These are phyloP conservation scores for Hirschioporus abietinus DNA, from an alignment of 768 basidiomycete genomes.

Conservation along the genomic window DNA sequence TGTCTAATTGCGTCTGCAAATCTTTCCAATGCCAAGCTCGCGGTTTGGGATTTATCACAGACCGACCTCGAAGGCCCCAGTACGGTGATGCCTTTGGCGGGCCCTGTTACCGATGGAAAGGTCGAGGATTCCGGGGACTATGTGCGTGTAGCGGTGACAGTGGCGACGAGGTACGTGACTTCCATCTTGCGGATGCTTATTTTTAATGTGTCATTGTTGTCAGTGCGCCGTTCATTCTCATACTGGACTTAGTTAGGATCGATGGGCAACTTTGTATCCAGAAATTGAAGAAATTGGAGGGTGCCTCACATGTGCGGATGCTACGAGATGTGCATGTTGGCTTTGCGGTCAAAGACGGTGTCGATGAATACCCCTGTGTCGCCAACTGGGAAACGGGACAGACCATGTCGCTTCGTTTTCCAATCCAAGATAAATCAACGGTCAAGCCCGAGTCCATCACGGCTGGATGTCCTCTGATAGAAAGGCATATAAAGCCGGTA, in stretches of 20 bases:
- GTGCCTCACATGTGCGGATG: neutral
- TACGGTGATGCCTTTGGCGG: neutral
- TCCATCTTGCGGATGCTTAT: neutral
- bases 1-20: slow-evolving; percentile 1
- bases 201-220: neutral
- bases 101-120: neutral
- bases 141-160: neutral
- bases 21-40: neutral
- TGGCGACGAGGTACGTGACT: neutral
- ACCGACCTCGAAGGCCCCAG: neutral
- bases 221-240: neutral
- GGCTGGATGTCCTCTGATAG: neutral
- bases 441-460: neutral
- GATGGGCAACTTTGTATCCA: neutral
- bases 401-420: neutral
- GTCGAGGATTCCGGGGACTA: neutral
- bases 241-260: neutral
- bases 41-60: neutral
- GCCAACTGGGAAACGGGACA: neutral
- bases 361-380: neutral
- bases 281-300: neutral
- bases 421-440: neutral
- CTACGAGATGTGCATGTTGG: neutral
- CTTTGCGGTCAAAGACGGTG: neutral
- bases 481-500: neutral